Conservation (phyloP, 257 asterid species). For the Haberlea rhodopensis region DNA sequence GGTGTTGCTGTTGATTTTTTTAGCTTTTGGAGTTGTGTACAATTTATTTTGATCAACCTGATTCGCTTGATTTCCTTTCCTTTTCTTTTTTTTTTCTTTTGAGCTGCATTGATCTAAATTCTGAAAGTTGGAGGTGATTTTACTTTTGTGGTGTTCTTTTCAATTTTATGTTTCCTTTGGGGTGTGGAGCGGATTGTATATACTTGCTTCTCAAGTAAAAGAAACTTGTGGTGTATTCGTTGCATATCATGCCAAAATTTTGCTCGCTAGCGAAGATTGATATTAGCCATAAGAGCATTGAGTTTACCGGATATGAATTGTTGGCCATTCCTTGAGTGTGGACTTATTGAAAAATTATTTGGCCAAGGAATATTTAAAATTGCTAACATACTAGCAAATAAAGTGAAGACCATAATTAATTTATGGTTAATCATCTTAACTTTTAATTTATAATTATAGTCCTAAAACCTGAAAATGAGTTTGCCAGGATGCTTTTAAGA, state of each 20-base stretch:
- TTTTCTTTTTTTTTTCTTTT: neutral
- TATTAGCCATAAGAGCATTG: neutral
- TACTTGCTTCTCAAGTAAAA: constrained; percentile 44
- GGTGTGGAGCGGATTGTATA: constrained; percentile 25
- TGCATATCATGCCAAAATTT: neutral
- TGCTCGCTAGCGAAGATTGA: constrained; percentile 2
- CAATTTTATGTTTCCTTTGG: neutral
- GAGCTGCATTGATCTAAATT: constrained; percentile 16
- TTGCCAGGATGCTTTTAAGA: neutral
- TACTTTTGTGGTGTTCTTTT: neutral
- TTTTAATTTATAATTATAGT: too few species aligned
- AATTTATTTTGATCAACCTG: neutral
- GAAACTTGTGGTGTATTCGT: neutral
- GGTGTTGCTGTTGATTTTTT: constrained; percentile 14
- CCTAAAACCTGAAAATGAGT: too few species aligned
- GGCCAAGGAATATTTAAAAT: too few species aligned
- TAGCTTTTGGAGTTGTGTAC: neutral
- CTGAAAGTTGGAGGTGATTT: neutral
- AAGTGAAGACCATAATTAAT: too few species aligned
- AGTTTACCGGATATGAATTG: neutral
- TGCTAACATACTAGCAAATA: too few species aligned
- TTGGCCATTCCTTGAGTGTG: neutral
- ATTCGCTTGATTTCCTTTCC: neutral
- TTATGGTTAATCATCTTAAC: too few species aligned
- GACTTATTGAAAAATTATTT: neutral